Evolutionary conservation across 441 rosid genomes (phyloP).

Genomic region (Daphne laureola): DNA sequence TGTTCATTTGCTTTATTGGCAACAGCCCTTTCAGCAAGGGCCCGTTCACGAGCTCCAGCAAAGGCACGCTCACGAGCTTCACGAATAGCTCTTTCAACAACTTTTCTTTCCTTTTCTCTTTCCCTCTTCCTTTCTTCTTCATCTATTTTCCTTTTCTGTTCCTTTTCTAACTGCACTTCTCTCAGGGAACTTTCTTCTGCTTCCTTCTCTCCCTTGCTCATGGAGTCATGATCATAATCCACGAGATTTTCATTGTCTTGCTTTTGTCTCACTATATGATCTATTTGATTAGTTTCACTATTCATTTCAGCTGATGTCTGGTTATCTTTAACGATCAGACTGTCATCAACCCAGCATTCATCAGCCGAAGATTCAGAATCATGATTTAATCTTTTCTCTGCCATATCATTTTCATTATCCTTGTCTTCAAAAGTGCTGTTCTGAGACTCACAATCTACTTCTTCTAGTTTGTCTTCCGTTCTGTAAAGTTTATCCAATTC

Average conservation of each 20-base stretch:
- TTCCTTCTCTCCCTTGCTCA: constrained; percentile 34
- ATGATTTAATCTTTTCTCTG: constrained; percentile 23
- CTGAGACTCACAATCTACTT: constrained; percentile 33
- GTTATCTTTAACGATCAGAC: constrained; percentile 23
- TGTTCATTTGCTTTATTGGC: constrained; percentile 62
- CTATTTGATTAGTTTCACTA: neutral
- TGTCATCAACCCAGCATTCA: constrained; percentile 22
- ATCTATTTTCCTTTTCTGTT: constrained; percentile 32
- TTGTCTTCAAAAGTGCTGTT: constrained; percentile 28
- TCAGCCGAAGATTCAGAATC: constrained; percentile 22
- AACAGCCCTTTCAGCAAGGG: constrained; percentile 48
- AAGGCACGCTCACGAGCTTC: constrained; percentile 97
- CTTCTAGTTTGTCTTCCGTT: constrained; percentile 32
- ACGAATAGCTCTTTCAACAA: constrained; percentile 87
- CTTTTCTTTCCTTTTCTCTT: constrained; percentile 56
- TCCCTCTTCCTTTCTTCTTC: constrained; percentile 46
- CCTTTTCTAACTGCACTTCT: constrained; percentile 34
- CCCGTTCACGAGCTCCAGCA: constrained; percentile 76
- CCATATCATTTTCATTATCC: constrained; percentile 24
- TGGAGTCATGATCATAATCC: constrained; percentile 29
- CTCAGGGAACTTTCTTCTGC: constrained; percentile 30
- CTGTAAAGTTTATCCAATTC: constrained; percentile 23
- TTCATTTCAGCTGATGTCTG: constrained; percentile 13
- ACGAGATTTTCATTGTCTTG: constrained; percentile 26
- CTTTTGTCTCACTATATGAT: constrained; percentile 23